Percentiles rank a stretch among this genome's conserved stretches.
Evolutionary conservation across 768 basidiomycete genomes (phyloP).

Genomic region (Russula compacta): DNA sequence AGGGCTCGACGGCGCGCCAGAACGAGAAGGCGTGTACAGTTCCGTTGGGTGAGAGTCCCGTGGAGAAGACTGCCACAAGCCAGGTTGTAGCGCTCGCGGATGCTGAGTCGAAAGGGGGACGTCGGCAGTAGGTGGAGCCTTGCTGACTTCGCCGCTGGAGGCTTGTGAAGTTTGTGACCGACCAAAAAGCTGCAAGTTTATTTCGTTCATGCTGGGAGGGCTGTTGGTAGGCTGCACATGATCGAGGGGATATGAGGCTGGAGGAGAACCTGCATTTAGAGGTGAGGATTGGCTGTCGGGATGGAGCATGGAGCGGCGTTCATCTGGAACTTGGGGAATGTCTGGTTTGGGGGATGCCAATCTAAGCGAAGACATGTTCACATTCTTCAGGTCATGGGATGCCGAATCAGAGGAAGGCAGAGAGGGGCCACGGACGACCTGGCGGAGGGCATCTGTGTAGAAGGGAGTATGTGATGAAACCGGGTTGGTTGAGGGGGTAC

Average conservation of each 20-base stretch:
- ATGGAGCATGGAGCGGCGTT: background rate
- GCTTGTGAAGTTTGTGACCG: conserved; percentile 17
- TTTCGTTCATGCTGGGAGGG: conserved; percentile 3
- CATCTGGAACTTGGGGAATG: background rate
- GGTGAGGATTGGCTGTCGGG: background rate
- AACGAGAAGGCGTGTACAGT: background rate
- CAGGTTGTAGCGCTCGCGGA: background rate
- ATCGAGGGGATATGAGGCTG: conserved; percentile 4
- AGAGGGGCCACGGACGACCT: conserved; percentile 7
- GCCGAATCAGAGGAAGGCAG: background rate
- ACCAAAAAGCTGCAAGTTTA: conserved; percentile 5
- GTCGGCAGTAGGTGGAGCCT: background rate
- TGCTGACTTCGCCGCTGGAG: conserved; percentile 9
- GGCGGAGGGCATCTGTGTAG: conserved; percentile 11
- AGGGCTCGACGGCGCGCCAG: background rate
- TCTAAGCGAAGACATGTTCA: background rate
- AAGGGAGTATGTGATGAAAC: conserved; percentile 2
- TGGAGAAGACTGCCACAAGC: background rate
- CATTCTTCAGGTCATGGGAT: background rate
- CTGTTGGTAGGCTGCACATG: conserved; percentile 1
- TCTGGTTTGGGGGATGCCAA: background rate
- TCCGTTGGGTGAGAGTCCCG: conserved; percentile 2
- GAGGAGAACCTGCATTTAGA: background rate
- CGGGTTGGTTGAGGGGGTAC: background rate
- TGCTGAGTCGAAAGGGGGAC: background rate